Percentiles rank a stretch among this genome's conserved stretches.
These are phyloP conservation scores for Scheffersomyces titani DNA, from an alignment of 1,139 yeast species.

Conservation along the genomic window DNA sequence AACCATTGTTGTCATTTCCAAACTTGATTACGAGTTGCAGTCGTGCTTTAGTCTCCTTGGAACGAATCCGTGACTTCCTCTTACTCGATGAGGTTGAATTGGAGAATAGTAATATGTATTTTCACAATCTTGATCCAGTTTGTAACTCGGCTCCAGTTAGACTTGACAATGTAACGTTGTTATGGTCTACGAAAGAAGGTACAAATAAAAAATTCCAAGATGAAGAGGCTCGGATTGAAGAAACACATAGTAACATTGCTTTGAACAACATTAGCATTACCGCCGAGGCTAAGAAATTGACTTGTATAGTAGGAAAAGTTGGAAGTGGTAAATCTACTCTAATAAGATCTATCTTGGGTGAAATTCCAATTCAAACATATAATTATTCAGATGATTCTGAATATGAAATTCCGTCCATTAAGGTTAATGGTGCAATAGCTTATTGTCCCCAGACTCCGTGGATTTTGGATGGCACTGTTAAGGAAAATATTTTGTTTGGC, in stretches of 20 bases:
- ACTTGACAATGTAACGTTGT: constrained; percentile 22
- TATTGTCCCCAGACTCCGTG: constrained; percentile 35
- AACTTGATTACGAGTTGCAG: constrained; percentile 16
- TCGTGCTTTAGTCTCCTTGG: constrained; percentile 23
- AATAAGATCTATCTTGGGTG: constrained; percentile 63
- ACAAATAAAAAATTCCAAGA: constrained; percentile 4
- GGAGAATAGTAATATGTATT: constrained; percentile 10
- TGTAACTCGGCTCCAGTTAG: constrained; percentile 13
- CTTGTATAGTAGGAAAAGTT: constrained; percentile 79
- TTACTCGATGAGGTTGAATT: constrained; percentile 23
- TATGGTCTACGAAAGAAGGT: constrained; percentile 20
- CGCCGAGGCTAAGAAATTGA: constrained; percentile 60
- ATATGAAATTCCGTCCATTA: constrained; percentile 5
- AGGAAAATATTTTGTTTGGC: constrained; percentile 45
- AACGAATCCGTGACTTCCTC: constrained; percentile 23
- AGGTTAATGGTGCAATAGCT: constrained; percentile 19
- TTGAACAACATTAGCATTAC: constrained; percentile 51
- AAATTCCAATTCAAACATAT: constrained; percentile 24
- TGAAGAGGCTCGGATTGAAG: constrained; percentile 25
- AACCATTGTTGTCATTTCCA: constrained; percentile 25
- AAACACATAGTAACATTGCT: constrained; percentile 34
- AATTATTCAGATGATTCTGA: constrained; percentile 9
- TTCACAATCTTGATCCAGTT: background rate
- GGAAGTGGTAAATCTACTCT: constrained; percentile 83
- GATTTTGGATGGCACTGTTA: constrained; percentile 42